These are phyloP conservation scores for Alloteropsis semialata DNA, from an alignment of 176 grass and related monocot genomes.

Conservation along the genomic window DNA sequence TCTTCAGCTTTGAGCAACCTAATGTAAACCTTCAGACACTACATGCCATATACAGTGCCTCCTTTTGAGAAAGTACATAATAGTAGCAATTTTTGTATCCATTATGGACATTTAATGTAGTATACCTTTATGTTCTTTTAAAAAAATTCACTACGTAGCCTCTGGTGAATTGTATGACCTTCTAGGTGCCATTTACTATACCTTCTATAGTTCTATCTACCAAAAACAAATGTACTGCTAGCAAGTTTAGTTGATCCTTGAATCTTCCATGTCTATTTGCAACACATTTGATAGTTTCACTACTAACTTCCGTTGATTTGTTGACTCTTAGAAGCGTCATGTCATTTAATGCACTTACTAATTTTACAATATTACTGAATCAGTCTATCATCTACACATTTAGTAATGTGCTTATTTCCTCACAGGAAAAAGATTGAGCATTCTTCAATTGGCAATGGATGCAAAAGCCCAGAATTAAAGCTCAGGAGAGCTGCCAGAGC, in stretches of 20 bases:
- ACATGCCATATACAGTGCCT: background rate
- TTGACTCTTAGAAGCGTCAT: background rate
- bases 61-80: background rate
- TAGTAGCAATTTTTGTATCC: background rate
- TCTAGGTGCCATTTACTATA: background rate
- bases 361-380: background rate
- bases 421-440: conserved; percentile 61
- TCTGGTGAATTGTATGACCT: background rate
- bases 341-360: background rate
- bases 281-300: background rate
- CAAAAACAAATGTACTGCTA: background rate
- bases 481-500: conserved; percentile 45
- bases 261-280: background rate
- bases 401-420: conserved; percentile 5
- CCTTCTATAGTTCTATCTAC: background rate
- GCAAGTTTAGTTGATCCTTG: background rate
- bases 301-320: background rate
- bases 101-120: background rate
- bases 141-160: background rate
- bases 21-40: background rate
- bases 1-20: background rate
- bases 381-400: background rate
- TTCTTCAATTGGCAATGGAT: conserved; percentile 49
- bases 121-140: background rate
- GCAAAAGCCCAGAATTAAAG: conserved; percentile 40